Base-by-base conservation (phyloP, 352 stramenopile species). In the Globisporangium nodosum region DNA sequence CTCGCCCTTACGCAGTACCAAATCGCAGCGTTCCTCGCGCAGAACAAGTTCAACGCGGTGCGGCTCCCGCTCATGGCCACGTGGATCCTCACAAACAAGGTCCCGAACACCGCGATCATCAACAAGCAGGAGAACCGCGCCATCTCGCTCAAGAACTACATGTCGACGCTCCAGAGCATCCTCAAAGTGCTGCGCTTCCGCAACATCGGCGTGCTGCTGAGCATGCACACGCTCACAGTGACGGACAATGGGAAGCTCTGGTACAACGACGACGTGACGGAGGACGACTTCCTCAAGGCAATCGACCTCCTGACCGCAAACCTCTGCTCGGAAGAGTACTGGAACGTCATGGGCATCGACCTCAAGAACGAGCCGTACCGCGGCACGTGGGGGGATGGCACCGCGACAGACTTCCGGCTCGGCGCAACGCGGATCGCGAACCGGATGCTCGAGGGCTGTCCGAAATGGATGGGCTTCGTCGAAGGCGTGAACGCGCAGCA, bases 31-130 rank as follows among this genome's bases (percentile, higher is more conserved):
- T 92, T 90, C 56, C 58, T 92, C 27, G 49, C 76, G 0, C 52
- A 71, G 45, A 87, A 91, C 77, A 87, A 90, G n/a, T 91, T 87
- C 63, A 91, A 91, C 42, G 69, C 75, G 16, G 75, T 91, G 11
- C 79, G 81, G 0, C 52, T 92, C n/a, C 81, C 81, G 7, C 71
- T 92, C 18, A 88, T 84, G 66, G 71, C 68, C 7, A 50, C 68
- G 20, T 82, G 65, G 64, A 78, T 92, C 47, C 58, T 92, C 18
- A 73, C 69, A 2, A 88, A 92, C 60, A 73, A 71, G n/a, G 56
- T 72, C 12, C 79, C 79, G 15, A 71, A 76, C 60, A 56, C 46
- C 11, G 63, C 50, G 16, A 58, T 85, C 27, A 78, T 85, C 42
- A 84, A 84, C 56, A 70, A 60, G 6, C 64, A 77, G 12, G 69